A percentile compares a stretch with the other conserved stretches of the same genome.
These are phyloP conservation scores for Leptographium procerum DNA, from an alignment of 2,329 filamentous ascomycete species.

Conservation along the genomic window DNA sequence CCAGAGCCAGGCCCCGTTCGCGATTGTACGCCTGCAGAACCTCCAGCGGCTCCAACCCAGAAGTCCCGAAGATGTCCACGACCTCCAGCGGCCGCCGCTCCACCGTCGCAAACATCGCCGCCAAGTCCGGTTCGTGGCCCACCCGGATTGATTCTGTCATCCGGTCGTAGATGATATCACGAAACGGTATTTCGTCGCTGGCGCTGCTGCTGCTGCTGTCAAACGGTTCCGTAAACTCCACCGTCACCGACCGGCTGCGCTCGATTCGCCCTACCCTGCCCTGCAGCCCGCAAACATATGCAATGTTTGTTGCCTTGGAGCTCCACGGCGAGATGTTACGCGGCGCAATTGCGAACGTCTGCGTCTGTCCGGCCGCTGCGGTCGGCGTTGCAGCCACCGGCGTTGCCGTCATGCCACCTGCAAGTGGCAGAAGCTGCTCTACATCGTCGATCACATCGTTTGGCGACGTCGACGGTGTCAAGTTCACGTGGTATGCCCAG, in stretches of 20 bases:
- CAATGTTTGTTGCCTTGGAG: constrained; percentile 88
- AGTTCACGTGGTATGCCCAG: constrained; percentile 58
- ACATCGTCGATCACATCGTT: constrained; percentile 31
- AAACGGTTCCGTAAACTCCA: constrained; percentile 46
- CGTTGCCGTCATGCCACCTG: constrained; percentile 27
- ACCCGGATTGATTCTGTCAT: constrained; percentile 82
- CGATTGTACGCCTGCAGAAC: constrained; percentile 76
- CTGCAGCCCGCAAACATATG: constrained; percentile 77
- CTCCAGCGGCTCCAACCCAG: constrained; percentile 44
- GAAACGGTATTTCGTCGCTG: constrained; percentile 30
- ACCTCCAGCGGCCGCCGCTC: constrained; percentile 53
- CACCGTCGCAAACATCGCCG: constrained; percentile 67
- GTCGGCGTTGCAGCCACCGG: constrained; percentile 31
- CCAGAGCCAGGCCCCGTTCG: constrained; percentile 72
- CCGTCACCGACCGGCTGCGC: constrained; percentile 67
- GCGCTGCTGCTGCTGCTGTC: constrained; percentile 24
- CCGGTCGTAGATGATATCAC: constrained; percentile 73
- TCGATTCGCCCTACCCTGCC: constrained; percentile 67
- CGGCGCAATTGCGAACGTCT: constrained; percentile 62
- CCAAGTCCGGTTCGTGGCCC: constrained; percentile 42
- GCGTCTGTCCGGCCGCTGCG: constrained; percentile 19
- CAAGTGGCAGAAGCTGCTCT: constrained; percentile 33
- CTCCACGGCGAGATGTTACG: constrained; percentile 94
- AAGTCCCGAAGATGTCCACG: constrained; percentile 55
- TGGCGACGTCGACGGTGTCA: constrained; percentile 32